Conservation (phyloP, 768 basidiomycete genomes). For the Phaffia tasmanica region DNA sequence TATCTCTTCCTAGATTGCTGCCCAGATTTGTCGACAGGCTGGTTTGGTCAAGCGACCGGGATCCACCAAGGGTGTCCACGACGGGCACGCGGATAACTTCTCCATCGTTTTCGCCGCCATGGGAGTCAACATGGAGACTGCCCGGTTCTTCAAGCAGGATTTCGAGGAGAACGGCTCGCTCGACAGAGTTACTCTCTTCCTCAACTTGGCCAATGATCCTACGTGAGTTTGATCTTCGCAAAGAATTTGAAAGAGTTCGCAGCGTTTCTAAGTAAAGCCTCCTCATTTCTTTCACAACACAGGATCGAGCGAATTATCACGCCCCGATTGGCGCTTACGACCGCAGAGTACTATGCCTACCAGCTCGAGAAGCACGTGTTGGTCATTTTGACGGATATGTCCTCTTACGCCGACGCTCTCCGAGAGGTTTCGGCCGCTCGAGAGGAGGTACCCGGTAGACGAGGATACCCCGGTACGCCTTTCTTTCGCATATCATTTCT, state of each 20-base stretch:
- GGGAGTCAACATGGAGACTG: constrained; percentile 99
- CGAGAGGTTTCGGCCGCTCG: constrained; percentile 97
- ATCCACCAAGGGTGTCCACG: constrained; percentile 82
- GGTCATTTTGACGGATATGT: constrained; percentile 99
- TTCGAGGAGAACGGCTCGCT: constrained; percentile 97
- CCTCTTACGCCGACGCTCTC: constrained; percentile 89
- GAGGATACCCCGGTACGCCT: constrained; percentile 62
- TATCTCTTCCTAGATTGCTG: constrained; percentile 62
- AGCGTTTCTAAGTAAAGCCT: background rate
- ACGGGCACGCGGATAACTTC: constrained; percentile 99
- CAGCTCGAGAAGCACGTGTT: constrained; percentile 99
- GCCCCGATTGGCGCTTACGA: constrained; percentile 91
- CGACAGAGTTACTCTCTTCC: constrained; percentile 93
- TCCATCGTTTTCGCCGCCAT: constrained; percentile 99
- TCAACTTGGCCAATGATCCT: constrained; percentile 97
- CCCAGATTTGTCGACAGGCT: constrained; percentile 98
- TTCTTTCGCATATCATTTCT: background rate
- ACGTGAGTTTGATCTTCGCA: constrained; percentile 44
- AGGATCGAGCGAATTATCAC: constrained; percentile 97
- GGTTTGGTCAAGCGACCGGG: constrained; percentile 85
- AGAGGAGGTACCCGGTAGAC: constrained; percentile 97
- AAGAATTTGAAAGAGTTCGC: background rate
- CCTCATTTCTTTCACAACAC: background rate
- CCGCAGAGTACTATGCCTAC: constrained; percentile 98
- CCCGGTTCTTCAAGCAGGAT: constrained; percentile 98